These are phyloP conservation scores for Danielia reshetovae DNA, from an alignment of 805 yeast genomes.

Conservation along the genomic window DNA sequence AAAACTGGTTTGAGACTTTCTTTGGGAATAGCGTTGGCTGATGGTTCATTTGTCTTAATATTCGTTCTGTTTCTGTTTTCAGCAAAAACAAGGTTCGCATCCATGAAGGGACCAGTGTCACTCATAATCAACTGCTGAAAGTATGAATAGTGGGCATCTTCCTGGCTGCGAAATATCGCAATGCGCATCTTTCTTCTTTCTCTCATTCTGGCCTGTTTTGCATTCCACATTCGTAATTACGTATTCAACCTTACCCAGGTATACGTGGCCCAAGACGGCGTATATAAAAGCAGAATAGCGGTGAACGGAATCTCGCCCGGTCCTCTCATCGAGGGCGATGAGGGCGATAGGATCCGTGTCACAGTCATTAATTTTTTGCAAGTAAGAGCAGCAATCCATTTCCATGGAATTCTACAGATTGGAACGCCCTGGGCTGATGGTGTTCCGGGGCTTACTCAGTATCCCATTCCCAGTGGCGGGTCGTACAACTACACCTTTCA, in stretches of 20 bases:
- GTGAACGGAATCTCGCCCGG: constrained; percentile 50
- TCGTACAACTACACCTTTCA: constrained; percentile 41
- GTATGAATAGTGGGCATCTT: no score
- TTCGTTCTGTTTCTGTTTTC: no score
- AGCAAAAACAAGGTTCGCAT: no score
- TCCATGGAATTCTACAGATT: constrained; percentile 48
- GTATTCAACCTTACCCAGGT: constrained; percentile 8
- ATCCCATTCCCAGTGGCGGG: constrained; percentile 44
- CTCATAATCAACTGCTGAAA: no score
- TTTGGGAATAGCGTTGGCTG: not conserved
- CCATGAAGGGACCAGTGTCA: no score
- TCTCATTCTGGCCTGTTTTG: not conserved
- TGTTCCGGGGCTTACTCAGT: constrained; percentile 46
- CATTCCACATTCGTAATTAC: constrained; percentile 1
- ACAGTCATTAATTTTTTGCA: constrained; percentile 35
- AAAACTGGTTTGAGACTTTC: no score
- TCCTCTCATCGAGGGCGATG: constrained; percentile 38
- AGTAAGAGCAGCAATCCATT: constrained; percentile 45
- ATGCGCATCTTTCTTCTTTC: not conserved
- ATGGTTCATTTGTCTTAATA: no score
- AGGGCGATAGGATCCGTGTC: constrained; percentile 32
- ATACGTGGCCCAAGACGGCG: constrained; percentile 29
- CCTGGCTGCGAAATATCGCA: no score
- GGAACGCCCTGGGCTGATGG: constrained; percentile 51
- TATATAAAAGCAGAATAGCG: constrained; percentile 26